phyloP scores from a whole-genome alignment of 2,329 filamentous ascomycete genomes.

The Aspergillus sp. region DNA sequence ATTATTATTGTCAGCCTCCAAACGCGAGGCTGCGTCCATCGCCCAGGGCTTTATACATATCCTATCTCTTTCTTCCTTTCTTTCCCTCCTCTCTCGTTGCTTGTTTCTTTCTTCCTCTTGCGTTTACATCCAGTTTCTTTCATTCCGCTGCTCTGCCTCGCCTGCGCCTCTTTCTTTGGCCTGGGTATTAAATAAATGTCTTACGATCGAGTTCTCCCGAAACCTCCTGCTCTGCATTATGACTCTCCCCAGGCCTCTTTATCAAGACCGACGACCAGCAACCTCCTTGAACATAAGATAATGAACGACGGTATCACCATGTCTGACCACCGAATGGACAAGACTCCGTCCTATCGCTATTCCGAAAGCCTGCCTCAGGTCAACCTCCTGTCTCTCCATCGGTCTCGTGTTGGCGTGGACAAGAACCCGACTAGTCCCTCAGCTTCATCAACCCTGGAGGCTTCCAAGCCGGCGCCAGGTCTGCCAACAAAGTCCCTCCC shows the following conservation, averaged over 20 bases:
- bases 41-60: conserved; percentile 1
- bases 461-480: conserved; percentile 17
- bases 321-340: conserved; percentile 20
- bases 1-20: conserved; percentile 2
- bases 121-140: conserved; percentile 12
- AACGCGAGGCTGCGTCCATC: neutral
- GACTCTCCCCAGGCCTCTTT: conserved; percentile 34
- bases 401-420: conserved; percentile 24
- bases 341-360: conserved; percentile 21
- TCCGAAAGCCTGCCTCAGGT: conserved; percentile 23
- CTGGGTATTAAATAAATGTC: conserved; percentile 46
- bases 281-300: conserved; percentile 43
- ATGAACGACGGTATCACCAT: conserved; percentile 35
- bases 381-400: conserved; percentile 29
- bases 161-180: conserved; percentile 3
- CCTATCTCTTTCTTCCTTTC: conserved; percentile 7
- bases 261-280: conserved; percentile 33
- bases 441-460: conserved; percentile 8
- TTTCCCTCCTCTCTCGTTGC: conserved; percentile 10
- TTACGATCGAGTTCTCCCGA: conserved; percentile 50
- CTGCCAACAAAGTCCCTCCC: conserved; percentile 24
- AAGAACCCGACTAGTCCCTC: conserved; percentile 16
- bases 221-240: conserved; percentile 43
- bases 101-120: conserved; percentile 12
- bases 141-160: conserved; percentile 13